Percentiles rank a stretch among this genome's conserved stretches.
phyloP scores from a whole-genome alignment of 352 stramenopile genomes.

The Phytophthora pisi region DNA sequence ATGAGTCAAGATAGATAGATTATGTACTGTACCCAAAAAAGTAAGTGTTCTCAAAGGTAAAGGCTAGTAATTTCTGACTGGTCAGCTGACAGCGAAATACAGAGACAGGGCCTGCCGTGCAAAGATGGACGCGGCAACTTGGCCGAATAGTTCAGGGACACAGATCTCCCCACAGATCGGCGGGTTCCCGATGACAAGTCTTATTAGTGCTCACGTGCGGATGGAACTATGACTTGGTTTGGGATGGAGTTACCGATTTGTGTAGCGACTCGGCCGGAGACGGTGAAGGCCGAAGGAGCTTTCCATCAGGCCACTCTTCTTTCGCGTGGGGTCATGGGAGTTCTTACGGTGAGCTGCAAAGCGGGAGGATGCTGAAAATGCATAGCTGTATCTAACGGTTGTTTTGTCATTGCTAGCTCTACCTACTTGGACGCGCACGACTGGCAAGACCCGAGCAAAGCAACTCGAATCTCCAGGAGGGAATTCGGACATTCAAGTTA shows the following conservation, averaged over 20 bases:
- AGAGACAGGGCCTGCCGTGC: neutral
- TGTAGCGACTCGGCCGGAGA: conserved; percentile 55
- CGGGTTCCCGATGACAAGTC: too few relatives aligned
- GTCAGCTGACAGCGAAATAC: conserved; percentile 6
- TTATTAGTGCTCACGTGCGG: conserved; percentile 37
- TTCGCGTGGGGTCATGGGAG: conserved; percentile 71
- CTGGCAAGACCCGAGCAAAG: conserved; percentile 54
- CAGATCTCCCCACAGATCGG: too few relatives aligned
- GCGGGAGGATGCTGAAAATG: neutral
- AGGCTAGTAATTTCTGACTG: too few relatives aligned
- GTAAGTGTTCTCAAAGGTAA: conserved; percentile 16
- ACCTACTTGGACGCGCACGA: conserved; percentile 67
- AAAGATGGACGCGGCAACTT: too few relatives aligned
- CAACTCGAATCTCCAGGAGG: conserved; percentile 48
- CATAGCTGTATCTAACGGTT: conserved; percentile 3
- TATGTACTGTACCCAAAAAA: conserved; percentile 1
- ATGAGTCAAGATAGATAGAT: too few relatives aligned
- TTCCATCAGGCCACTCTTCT: conserved; percentile 76
- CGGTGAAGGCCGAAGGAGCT: conserved; percentile 71
- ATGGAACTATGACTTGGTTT: conserved; percentile 68
- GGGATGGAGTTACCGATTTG: conserved; percentile 69
- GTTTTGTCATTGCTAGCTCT: conserved; percentile 46
- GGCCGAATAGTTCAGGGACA: too few relatives aligned
- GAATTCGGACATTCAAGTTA: conserved; percentile 62
- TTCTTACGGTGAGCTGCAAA: conserved; percentile 56